A percentile compares a stretch with the other conserved stretches of the same genome.
Conservation (phyloP, 2,329 filamentous ascomycete genomes). For the Teratosphaeria destructans region DNA sequence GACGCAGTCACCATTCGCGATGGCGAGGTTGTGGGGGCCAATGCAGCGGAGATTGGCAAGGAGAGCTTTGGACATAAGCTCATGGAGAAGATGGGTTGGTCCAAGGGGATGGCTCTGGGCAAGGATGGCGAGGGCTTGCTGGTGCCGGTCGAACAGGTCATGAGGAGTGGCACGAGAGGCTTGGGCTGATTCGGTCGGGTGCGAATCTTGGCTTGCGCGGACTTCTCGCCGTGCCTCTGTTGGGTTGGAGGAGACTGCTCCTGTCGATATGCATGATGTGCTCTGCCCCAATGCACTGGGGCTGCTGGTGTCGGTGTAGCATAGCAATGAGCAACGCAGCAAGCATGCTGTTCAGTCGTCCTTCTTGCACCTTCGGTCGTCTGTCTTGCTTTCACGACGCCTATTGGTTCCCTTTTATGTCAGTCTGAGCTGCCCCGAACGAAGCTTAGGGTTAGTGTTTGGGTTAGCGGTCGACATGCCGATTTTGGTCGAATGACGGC, state of each 20-base stretch:
- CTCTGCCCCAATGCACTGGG: no score
- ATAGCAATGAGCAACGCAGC: no score
- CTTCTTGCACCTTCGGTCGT: no score
- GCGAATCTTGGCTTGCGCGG: not conserved
- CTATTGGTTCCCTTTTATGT: not conserved
- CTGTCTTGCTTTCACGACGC: no score
- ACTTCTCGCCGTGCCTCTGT: no score
- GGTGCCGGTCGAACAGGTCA: constrained; percentile 72
- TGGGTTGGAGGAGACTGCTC: no score
- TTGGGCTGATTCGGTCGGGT: constrained; percentile 44
- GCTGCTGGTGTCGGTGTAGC: no score
- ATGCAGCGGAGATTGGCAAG: constrained; percentile 70
- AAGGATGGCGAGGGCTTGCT: constrained; percentile 75
- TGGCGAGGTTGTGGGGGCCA: constrained; percentile 78
- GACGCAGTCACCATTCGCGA: constrained; percentile 54
- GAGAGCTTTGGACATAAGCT: constrained; percentile 79
- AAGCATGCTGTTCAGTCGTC: no score
- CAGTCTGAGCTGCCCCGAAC: not conserved
- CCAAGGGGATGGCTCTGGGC: constrained; percentile 72
- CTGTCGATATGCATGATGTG: no score
- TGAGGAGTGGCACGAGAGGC: constrained; percentile 78
- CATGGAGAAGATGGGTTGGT: constrained; percentile 98
- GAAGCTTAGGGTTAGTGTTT: not conserved
- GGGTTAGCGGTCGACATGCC: not conserved
- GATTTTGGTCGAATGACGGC: not conserved